A percentile compares a stretch with the other conserved stretches of the same genome.
phyloP scores from a whole-genome alignment of 495 filamentous ascomycete genomes.

The Penicillium cosmopolitanum region DNA sequence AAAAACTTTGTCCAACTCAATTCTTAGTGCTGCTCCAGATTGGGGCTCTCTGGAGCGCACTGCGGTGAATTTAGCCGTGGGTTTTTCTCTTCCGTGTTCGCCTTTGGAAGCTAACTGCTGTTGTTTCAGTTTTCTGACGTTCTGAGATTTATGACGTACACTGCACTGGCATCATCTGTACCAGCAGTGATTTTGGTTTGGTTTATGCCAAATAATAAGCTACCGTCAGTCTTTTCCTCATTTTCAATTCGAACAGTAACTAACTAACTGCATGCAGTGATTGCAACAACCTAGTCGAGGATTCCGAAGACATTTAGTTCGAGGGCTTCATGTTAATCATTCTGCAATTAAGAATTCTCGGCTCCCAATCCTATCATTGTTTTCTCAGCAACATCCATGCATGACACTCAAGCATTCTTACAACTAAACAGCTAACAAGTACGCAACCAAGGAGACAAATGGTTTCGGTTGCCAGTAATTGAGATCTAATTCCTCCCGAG shows the following conservation, averaged over 20 bases:
- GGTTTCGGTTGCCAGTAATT: neutral
- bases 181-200: constrained; percentile 41
- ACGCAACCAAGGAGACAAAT: too few relatives aligned
- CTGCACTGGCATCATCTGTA: constrained; percentile 44
- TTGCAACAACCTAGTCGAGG: constrained; percentile 14
- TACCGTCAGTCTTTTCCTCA: constrained; percentile 18
- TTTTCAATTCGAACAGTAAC: neutral
- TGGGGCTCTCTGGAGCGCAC: constrained; percentile 47
- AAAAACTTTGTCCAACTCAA: constrained; percentile 45
- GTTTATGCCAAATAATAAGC: constrained; percentile 47
- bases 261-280: constrained; percentile 13
- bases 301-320: neutral
- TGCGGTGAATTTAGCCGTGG: constrained; percentile 47
- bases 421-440: too few relatives aligned
- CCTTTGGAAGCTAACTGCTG: constrained; percentile 11
- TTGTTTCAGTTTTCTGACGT: constrained; percentile 46
- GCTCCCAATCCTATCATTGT: too few relatives aligned
- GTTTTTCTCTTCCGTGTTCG: constrained; percentile 5
- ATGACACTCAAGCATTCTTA: too few relatives aligned
- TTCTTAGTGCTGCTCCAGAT: constrained; percentile 40
- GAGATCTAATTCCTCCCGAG: neutral
- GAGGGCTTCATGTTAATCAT: neutral
- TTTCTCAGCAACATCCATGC: too few relatives aligned
- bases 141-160: constrained; percentile 50
- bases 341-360: neutral